Evolutionary conservation across 495 filamentous ascomycete species (phyloP).

Genomic region (Penicillium flavigenum): DNA sequence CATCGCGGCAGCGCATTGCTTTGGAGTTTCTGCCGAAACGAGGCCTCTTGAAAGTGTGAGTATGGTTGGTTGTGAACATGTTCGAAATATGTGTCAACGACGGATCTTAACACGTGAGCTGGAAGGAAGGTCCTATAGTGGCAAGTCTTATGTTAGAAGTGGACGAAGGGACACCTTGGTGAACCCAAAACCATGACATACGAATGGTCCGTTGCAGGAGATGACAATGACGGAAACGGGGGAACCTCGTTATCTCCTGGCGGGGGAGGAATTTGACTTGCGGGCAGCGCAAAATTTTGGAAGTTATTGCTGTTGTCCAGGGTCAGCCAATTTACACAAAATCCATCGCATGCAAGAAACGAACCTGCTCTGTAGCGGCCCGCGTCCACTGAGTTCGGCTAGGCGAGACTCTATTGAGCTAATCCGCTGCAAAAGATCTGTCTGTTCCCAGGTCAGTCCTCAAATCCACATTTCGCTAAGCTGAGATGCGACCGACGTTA

Average conservation of each 20-base stretch:
- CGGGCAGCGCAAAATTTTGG: too few species aligned
- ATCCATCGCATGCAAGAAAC: not conserved
- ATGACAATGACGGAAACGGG: too few species aligned
- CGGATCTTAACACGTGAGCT: constrained; percentile 14
- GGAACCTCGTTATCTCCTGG: too few species aligned
- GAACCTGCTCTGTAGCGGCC: not conserved
- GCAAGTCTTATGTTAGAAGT: not conserved
- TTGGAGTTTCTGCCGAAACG: constrained; percentile 24
- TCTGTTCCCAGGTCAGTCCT: not conserved
- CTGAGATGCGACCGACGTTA: not conserved
- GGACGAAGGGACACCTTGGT: too few species aligned
- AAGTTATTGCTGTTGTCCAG: too few species aligned
- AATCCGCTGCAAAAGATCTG: constrained; percentile 23
- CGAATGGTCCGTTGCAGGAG: too few species aligned
- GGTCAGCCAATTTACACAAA: too few species aligned
- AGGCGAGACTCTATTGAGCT: constrained; percentile 27
- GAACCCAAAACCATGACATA: too few species aligned
- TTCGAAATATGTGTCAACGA: constrained; percentile 32
- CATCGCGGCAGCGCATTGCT: constrained; percentile 19
- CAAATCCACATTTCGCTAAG: too few species aligned
- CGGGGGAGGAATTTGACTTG: too few species aligned
- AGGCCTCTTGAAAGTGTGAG: constrained; percentile 30
- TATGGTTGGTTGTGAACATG: constrained; percentile 36
- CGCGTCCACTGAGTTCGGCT: constrained; percentile 22
- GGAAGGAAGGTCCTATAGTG: constrained; percentile 21